Conservation (phyloP, 768 basidiomycete species). For the Crepidotus variabilis region DNA sequence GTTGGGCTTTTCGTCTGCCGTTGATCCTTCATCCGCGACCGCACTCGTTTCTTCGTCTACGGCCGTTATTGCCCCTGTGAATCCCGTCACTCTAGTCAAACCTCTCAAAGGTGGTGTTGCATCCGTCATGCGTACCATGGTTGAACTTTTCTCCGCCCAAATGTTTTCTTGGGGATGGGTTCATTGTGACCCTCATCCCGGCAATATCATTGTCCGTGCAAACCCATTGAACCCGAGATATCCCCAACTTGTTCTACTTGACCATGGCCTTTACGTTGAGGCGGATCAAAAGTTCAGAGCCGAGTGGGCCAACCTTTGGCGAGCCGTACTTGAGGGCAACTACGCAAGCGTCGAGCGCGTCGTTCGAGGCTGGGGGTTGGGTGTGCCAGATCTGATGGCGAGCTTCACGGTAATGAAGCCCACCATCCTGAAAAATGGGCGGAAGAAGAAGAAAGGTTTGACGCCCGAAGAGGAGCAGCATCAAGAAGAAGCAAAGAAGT, state of each 20-base stretch:
- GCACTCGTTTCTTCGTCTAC: constrained; percentile 9
- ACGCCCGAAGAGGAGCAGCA: constrained; percentile 19
- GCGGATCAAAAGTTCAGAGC: constrained; percentile 63
- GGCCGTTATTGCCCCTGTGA: constrained; percentile 5
- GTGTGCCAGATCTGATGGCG: constrained; percentile 67
- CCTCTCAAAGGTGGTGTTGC: constrained; percentile 58
- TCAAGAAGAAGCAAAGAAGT: constrained; percentile 13
- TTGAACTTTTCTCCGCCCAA: constrained; percentile 83
- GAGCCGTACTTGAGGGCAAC: constrained; percentile 54
- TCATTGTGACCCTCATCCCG: constrained; percentile 75
- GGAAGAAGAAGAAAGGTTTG: constrained; percentile 19
- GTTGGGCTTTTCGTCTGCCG: constrained; percentile 4
- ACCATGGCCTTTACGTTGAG: constrained; percentile 87
- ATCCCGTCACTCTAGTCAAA: constrained; percentile 23
- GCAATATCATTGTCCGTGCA: constrained; percentile 74
- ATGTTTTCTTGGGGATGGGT: constrained; percentile 94
- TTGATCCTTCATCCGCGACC: constrained; percentile 1
- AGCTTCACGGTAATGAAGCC: constrained; percentile 71
- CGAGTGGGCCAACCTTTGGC: constrained; percentile 81
- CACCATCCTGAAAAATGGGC: constrained; percentile 37
- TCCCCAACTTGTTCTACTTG: constrained; percentile 78
- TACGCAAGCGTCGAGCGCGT: constrained; percentile 47
- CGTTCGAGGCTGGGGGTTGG: constrained; percentile 64
- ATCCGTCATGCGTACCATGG: constrained; percentile 80
- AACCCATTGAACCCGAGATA: constrained; percentile 39